Conservation (phyloP, 192 early-diverging fungal genomes). For the Mortierella antarctica region DNA sequence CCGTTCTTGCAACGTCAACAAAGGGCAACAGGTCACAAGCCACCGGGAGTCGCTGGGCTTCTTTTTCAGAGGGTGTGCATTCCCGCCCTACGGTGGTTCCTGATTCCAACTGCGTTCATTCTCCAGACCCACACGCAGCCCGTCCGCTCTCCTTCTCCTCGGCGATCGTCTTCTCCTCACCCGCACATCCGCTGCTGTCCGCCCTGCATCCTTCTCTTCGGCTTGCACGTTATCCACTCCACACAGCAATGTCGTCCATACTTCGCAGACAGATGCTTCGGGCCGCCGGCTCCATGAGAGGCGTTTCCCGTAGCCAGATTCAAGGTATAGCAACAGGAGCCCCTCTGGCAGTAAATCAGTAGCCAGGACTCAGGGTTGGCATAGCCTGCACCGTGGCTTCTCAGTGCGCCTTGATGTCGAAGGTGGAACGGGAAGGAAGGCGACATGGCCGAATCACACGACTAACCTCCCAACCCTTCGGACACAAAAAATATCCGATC, state of each 20-base stretch:
- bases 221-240: too few relatives aligned
- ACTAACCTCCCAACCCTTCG: too few relatives aligned
- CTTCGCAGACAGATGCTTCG: slow-evolving; percentile 40
- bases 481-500: neutral
- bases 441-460: neutral
- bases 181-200: too few relatives aligned
- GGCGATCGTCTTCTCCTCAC: too few relatives aligned
- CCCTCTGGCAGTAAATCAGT: neutral
- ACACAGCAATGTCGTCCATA: slow-evolving; percentile 33
- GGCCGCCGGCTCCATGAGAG: slow-evolving; percentile 23
- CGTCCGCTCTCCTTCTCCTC: neutral
- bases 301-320: slow-evolving; percentile 29
- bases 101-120: neutral
- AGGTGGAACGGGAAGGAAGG: neutral
- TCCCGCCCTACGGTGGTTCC: neutral
- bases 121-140: neutral
- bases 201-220: too few relatives aligned
- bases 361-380: neutral
- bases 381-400: neutral
- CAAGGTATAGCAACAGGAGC: slow-evolving; percentile 25
- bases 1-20: slow-evolving; percentile 11
- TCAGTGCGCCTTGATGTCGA: too few relatives aligned
- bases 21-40: slow-evolving; percentile 5
- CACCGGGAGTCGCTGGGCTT: slow-evolving; percentile 33
- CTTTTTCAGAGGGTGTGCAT: neutral